Evolutionary conservation across 345 rosid genomes (phyloP).

Genomic region (Schrenkiella parvula): DNA sequence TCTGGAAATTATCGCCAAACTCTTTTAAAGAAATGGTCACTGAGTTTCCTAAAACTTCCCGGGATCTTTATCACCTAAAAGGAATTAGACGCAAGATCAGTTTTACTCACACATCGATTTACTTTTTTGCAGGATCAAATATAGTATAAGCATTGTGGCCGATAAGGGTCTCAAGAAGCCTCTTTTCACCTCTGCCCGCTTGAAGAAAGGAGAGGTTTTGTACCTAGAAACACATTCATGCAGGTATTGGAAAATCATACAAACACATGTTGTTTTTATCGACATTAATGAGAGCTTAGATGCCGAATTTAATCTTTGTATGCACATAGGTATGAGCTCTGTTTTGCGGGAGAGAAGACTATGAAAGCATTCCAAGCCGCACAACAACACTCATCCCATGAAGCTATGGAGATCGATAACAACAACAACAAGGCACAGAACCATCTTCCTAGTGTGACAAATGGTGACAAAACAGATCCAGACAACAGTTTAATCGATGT

Average conservation of each 20-base stretch:
- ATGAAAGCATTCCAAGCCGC: slow-evolving; percentile 49
- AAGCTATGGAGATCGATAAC: slow-evolving; percentile 52
- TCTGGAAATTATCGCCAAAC: neutral
- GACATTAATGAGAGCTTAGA: neutral
- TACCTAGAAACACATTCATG: slow-evolving; percentile 93
- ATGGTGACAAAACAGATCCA: slow-evolving; percentile 68
- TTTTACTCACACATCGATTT: neutral
- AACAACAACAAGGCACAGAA: slow-evolving; percentile 43
- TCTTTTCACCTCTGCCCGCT: slow-evolving; percentile 89
- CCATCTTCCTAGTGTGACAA: slow-evolving; percentile 51
- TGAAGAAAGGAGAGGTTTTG: slow-evolving; percentile 97
- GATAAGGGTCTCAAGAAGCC: slow-evolving; percentile 98
- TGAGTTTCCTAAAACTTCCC: neutral
- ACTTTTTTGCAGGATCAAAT: slow-evolving; percentile 66
- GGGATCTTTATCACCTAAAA: neutral
- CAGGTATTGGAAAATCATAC: slow-evolving; percentile 52
- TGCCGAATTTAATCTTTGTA: neutral
- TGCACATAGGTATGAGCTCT: slow-evolving; percentile 79
- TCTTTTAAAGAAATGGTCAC: neutral
- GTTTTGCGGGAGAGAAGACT: slow-evolving; percentile 84
- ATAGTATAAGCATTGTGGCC: slow-evolving; percentile 92
- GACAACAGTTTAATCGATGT: slow-evolving; percentile 65
- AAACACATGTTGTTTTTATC: neutral
- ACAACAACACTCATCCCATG: slow-evolving; percentile 49
- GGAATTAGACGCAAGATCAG: neutral